Percentiles rank a stretch among this genome's conserved stretches.
Evolutionary conservation across 768 basidiomycete genomes (phyloP).

Genomic region (Rhizopogon vulgaris): DNA sequence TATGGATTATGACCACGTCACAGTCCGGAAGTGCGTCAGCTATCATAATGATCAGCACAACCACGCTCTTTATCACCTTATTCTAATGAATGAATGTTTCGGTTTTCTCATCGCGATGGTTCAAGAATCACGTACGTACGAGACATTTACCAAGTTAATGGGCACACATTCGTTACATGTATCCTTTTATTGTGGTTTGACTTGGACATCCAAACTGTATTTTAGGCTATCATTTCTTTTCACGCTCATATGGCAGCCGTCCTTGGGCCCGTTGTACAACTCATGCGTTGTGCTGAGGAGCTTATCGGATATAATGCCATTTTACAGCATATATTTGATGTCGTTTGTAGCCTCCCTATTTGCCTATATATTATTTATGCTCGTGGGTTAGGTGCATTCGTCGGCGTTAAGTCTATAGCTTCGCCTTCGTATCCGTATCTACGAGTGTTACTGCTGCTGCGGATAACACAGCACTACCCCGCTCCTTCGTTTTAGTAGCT

Average conservation of each 20-base stretch:
- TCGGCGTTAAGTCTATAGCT: slow-evolving; percentile 37
- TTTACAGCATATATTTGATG: neutral
- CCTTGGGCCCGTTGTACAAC: no score
- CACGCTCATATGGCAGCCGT: no score
- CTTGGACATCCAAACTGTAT: no score
- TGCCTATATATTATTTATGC: neutral
- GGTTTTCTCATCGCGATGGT: no score
- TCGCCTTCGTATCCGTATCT: slow-evolving; percentile 47
- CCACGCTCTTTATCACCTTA: neutral
- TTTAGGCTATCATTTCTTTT: no score
- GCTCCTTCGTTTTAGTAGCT: slow-evolving; percentile 90
- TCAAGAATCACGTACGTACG: no score
- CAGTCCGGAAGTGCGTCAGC: neutral
- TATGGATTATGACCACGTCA: neutral
- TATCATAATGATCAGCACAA: neutral
- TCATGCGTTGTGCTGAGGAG: no score
- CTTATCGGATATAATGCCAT: no score
- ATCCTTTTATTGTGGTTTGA: no score
- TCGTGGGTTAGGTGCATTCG: no score
- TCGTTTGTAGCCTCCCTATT: neutral
- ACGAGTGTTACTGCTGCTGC: slow-evolving; percentile 77
- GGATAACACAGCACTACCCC: slow-evolving; percentile 62
- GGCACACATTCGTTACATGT: no score
- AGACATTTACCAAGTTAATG: no score
- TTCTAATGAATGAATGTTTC: neutral